These are phyloP conservation scores for Penicillium concentricum DNA, from an alignment of 2,329 filamentous ascomycete genomes.

Conservation along the genomic window DNA sequence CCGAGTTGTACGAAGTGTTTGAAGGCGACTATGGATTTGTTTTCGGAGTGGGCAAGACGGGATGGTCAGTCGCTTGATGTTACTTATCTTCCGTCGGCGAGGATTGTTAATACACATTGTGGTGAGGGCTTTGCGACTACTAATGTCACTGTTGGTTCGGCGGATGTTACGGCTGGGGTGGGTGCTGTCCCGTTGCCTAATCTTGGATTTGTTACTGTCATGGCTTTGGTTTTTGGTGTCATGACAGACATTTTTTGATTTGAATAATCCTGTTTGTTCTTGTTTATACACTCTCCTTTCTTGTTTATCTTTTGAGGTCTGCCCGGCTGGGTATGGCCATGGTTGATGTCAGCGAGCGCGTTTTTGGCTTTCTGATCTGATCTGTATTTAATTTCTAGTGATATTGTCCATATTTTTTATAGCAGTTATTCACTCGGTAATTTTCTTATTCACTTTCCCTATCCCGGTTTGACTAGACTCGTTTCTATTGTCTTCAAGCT, in stretches of 20 bases:
- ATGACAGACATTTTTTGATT: slow-evolving; percentile 10
- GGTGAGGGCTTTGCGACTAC: slow-evolving; percentile 56
- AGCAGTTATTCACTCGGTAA: neutral
- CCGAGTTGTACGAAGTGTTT: slow-evolving; percentile 77
- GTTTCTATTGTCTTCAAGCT: neutral
- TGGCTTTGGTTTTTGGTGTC: slow-evolving; percentile 8
- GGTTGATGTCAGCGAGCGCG: slow-evolving; percentile 30
- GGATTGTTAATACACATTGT: slow-evolving; percentile 67
- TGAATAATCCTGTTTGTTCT: neutral
- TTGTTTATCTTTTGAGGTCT: slow-evolving; percentile 7
- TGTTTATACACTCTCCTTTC: slow-evolving; percentile 1
- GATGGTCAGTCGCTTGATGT: slow-evolving; percentile 63
- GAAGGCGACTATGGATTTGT: slow-evolving; percentile 77
- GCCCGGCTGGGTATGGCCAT: slow-evolving; percentile 19
- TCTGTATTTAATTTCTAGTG: slow-evolving; percentile 6
- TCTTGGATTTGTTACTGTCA: neutral
- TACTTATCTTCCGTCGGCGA: slow-evolving; percentile 70
- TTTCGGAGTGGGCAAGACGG: slow-evolving; percentile 66
- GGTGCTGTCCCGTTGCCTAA: slow-evolving; percentile 4
- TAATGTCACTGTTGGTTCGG: slow-evolving; percentile 39
- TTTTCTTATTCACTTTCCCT: neutral
- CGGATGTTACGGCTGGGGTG: slow-evolving; percentile 13
- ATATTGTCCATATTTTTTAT: slow-evolving; percentile 1
- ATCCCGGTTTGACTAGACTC: neutral
- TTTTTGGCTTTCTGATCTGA: slow-evolving; percentile 6